A percentile compares a stretch with the other conserved stretches of the same genome.
These are phyloP conservation scores for Rosa persica DNA, from an alignment of 306 rosid genomes.

Conservation along the genomic window DNA sequence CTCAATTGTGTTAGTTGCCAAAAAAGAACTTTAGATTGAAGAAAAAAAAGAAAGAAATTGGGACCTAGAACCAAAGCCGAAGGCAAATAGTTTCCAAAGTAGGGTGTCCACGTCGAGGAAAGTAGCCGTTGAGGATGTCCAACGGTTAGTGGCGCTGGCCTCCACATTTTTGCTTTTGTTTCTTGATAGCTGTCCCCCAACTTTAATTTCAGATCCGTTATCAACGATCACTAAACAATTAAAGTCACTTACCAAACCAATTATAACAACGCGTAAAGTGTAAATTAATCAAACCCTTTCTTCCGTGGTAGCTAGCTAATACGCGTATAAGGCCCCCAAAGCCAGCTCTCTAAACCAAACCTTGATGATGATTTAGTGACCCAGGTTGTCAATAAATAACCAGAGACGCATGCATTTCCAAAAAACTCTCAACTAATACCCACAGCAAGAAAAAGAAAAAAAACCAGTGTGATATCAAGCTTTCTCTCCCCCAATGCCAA, in stretches of 20 bases:
- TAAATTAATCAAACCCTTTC: no score
- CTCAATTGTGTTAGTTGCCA: no score
- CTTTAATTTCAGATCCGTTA: slow-evolving; percentile 39
- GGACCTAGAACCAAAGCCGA: no score
- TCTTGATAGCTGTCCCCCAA: not conserved
- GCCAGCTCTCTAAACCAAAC: slow-evolving; percentile 19
- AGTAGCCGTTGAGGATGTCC: not conserved
- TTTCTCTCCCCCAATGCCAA: slow-evolving; percentile 39
- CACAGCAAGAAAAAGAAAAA: no score
- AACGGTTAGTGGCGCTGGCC: not conserved
- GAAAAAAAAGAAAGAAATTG: no score
- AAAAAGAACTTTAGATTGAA: no score
- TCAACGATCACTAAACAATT: slow-evolving; percentile 32
- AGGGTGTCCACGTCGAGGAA: not conserved
- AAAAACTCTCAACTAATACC: no score
- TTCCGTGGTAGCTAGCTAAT: no score
- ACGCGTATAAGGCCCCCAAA: not conserved
- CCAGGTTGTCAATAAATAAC: no score
- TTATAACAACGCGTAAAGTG: slow-evolving; percentile 38
- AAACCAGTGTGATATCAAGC: not conserved
- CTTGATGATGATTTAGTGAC: no score
- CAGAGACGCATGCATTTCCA: no score
- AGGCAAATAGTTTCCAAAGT: no score
- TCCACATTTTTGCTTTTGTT: not conserved
- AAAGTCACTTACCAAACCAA: not conserved